A percentile compares a stretch with the other conserved stretches of the same genome.
Evolutionary conservation across 164 flowering plant species (phyloP).

Genomic region (Stephania cephalantha): DNA sequence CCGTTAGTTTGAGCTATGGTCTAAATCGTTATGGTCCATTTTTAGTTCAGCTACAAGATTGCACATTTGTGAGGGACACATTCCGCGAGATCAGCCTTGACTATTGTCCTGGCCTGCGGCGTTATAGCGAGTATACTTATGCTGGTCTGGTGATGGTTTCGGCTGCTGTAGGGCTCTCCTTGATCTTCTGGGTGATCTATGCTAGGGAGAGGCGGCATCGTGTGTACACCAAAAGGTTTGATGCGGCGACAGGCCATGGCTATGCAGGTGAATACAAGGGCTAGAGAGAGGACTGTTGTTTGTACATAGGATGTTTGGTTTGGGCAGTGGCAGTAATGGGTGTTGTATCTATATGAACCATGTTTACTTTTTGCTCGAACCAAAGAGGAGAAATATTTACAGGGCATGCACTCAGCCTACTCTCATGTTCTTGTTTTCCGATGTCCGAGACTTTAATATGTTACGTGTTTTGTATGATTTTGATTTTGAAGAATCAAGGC

Average conservation of each 20-base stretch:
- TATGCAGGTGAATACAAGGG: not conserved
- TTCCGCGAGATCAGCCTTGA: slow-evolving; percentile 32
- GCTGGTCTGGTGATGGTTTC: slow-evolving; percentile 70
- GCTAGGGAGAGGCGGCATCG: slow-evolving; percentile 81
- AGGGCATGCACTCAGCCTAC: too few relatives aligned
- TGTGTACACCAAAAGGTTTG: slow-evolving; percentile 38
- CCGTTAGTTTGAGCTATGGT: slow-evolving; percentile 64
- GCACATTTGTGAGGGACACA: slow-evolving; percentile 69
- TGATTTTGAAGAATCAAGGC: too few relatives aligned
- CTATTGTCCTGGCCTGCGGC: slow-evolving; percentile 60
- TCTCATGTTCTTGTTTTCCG: too few relatives aligned
- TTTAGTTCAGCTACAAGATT: slow-evolving; percentile 55
- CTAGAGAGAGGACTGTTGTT: too few relatives aligned
- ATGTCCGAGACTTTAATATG: too few relatives aligned
- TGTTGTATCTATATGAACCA: too few relatives aligned
- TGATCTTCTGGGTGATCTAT: slow-evolving; percentile 83
- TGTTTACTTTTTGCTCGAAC: too few relatives aligned
- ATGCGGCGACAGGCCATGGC: not conserved
- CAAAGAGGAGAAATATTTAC: too few relatives aligned
- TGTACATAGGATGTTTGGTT: too few relatives aligned
- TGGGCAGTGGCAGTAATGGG: too few relatives aligned
- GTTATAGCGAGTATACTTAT: slow-evolving; percentile 52
- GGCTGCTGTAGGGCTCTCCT: slow-evolving; percentile 74
- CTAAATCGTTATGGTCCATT: slow-evolving; percentile 59
- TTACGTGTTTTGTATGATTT: too few relatives aligned